Conservation (phyloP, 2,329 filamentous ascomycete species). For the Pseudogymnoascus sp. region DNA sequence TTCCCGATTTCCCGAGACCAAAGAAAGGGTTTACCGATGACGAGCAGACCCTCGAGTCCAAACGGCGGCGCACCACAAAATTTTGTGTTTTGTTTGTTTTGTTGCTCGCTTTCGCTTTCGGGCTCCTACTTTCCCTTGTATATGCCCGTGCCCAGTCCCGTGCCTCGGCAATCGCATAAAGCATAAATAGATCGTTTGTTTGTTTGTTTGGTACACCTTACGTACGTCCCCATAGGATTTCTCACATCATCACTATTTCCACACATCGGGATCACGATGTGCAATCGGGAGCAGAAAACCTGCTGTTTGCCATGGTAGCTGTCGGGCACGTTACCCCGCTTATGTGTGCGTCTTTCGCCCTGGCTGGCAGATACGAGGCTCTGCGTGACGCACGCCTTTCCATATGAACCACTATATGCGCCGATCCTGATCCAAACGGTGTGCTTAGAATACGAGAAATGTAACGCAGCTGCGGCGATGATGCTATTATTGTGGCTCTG, state of each 20-base stretch:
- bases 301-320: neutral
- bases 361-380: constrained; percentile 2
- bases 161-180: neutral
- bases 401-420: neutral
- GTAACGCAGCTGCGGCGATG: neutral
- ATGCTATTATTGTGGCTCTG: constrained; percentile 6
- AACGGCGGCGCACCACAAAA: neutral
- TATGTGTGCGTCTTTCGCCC: neutral
- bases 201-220: neutral
- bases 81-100: neutral
- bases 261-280: neutral
- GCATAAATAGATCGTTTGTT: neutral
- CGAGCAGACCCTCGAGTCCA: neutral
- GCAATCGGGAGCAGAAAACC: neutral
- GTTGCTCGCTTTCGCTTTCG: neutral
- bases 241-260: neutral
- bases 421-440: neutral
- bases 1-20: neutral
- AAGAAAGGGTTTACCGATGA: neutral
- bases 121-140: neutral
- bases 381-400: neutral
- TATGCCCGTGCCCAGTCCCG: neutral
- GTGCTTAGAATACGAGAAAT: constrained; percentile 2
- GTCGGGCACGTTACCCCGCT: neutral
- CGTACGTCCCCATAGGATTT: neutral